A percentile compares a stretch with the other conserved stretches of the same genome.
Evolutionary conservation across 1,284 basidiomycete species (phyloP).

Genomic region (Ceratorhiza oryzae-sativae): DNA sequence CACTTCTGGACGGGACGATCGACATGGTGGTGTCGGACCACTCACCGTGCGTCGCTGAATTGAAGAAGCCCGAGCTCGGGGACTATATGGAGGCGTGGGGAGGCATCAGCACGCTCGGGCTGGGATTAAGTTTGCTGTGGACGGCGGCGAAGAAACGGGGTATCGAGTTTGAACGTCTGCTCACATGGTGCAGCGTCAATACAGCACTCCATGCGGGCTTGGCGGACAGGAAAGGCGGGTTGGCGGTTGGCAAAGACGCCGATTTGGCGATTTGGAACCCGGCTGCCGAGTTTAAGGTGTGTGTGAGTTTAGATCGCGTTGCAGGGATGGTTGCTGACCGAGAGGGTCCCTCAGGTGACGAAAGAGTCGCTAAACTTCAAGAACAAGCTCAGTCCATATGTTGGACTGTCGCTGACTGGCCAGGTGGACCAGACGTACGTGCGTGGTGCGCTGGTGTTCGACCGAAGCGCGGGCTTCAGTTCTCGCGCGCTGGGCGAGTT

Average conservation of each 20-base stretch:
- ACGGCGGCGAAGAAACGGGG: conserved; percentile 60
- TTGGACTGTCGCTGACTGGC: conserved; percentile 74
- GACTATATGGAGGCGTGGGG: conserved; percentile 92
- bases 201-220: conserved; percentile 83
- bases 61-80: conserved; percentile 80
- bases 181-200: conserved; percentile 74
- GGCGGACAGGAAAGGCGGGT: conserved; percentile 68
- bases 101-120: conserved; percentile 85
- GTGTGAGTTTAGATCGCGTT: conserved; percentile 44
- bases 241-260: conserved; percentile 77
- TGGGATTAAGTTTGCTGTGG: conserved; percentile 84
- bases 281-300: conserved; percentile 67
- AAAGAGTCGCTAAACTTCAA: conserved; percentile 81
- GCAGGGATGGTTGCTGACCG: neutral
- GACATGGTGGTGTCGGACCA: conserved; percentile 94
- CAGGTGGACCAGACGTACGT: conserved; percentile 78
- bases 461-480: conserved; percentile 47
- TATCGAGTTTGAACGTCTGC: conserved; percentile 62
- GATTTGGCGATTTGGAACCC: conserved; percentile 89
- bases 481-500: conserved; percentile 26
- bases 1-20: conserved; percentile 78
- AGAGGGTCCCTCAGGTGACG: conserved; percentile 63
- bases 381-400: conserved; percentile 91
- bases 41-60: conserved; percentile 81
- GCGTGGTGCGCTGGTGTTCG: conserved; percentile 73